Percentiles rank a stretch among this genome's conserved stretches.
Evolutionary conservation across 179 eudicot species (phyloP).

Genomic region (Nepenthes alata): DNA sequence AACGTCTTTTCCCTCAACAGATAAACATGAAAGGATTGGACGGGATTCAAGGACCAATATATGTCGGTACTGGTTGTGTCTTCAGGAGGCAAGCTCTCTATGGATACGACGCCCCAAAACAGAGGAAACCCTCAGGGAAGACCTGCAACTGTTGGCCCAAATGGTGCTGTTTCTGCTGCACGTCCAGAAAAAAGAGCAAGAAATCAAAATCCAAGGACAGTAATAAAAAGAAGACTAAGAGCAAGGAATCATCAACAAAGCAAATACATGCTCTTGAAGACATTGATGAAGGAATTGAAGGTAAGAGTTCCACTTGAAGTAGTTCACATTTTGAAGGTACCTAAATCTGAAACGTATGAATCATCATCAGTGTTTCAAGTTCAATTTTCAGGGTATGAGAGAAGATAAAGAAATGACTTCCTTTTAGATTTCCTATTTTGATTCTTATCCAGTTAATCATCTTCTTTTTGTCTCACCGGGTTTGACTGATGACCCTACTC

Average conservation of each 20-base stretch:
- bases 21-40: constrained; percentile 21
- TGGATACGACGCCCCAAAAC: constrained; percentile 14
- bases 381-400: too few relatives aligned
- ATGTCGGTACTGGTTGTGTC: constrained; percentile 20
- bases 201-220: constrained; percentile 18
- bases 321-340: background rate
- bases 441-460: too few relatives aligned
- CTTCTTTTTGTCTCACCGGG: too few relatives aligned
- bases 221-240: constrained; percentile 2
- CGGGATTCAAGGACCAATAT: constrained; percentile 22
- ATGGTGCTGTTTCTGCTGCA: constrained; percentile 7
- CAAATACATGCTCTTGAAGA: constrained; percentile 41
- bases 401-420: too few relatives aligned
- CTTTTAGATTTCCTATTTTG: too few relatives aligned
- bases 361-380: too few relatives aligned
- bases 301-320: constrained; percentile 8
- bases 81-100: constrained; percentile 18
- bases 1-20: constrained; percentile 11
- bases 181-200: constrained; percentile 11
- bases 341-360: too few relatives aligned
- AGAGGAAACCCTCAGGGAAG: constrained; percentile 4
- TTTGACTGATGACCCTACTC: too few relatives aligned
- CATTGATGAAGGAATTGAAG: constrained; percentile 47
- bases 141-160: constrained; percentile 3
- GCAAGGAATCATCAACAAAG: constrained; percentile 5